Base-by-base conservation (phyloP, 768 basidiomycete genomes). In the Peribolospora kevripleyi region DNA sequence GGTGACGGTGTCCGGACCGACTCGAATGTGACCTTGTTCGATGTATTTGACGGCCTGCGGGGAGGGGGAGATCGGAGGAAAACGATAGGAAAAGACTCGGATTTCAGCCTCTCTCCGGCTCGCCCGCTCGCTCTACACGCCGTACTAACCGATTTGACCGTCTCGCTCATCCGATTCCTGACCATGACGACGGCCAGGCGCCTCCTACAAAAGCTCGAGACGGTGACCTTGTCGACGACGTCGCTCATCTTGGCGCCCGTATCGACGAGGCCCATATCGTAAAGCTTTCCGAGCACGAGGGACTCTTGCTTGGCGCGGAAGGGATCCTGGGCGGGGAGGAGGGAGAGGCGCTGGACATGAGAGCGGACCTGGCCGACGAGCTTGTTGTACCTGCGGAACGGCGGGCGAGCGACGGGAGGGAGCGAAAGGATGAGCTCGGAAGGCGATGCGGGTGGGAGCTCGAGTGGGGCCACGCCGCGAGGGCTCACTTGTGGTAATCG, bases 1-100 rank as follows among this genome's bases (percentile, higher is more conserved):
- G 0, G 84, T 90, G 61, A 95, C 79, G 1, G 86, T 85, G 64
- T 93, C 84, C 41, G 91, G 87, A 25, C 93, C 93, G 36, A 97
- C 86, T 41, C 93, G 81, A 62, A 98, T 80, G 68, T 98, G 93
- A 0, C 93, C 93, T 68, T 97, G 93, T 68, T 98, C 93, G 61
- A 98, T 83, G 66, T 93, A 95, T 64, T 84, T 87, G 54, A 82
- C 85, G 7, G 91, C 93, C 88, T 93, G 64, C n/a, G 53, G 50
- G 55, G 54, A 13, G 10, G 42, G 8, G 56, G 13, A 13, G 43
- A 3, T 10, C 4, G 13, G 11, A 43, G n/a, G 9, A 8, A 38
- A 52, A 41, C 6, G 50, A 55, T 48, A 55, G 38, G 42, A 40
- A 25, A 55, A 39, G 5, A 6, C 40, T 25, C n/a, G n/a, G 39